Conservation (phyloP, 2,329 filamentous ascomycete species). For the Aspergillus novoparasiticus region DNA sequence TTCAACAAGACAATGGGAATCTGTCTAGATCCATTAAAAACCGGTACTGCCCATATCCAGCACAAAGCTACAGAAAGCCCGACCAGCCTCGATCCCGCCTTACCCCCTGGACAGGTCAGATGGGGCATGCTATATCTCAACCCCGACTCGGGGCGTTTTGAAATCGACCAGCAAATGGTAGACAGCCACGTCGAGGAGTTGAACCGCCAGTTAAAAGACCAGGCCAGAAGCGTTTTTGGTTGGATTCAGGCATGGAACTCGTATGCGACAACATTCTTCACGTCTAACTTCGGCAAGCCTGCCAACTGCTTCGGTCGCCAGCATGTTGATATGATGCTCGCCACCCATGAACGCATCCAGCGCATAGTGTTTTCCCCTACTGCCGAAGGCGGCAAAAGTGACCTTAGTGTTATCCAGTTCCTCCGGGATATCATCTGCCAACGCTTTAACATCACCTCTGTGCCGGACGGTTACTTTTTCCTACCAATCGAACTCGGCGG, state of each 20-base stretch:
- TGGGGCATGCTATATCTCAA: conserved; percentile 21
- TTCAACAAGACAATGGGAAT: conserved; percentile 16
- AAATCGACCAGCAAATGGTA: conserved; percentile 19
- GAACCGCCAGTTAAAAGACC: conserved; percentile 9
- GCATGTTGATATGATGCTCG: conserved; percentile 18
- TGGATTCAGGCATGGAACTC: conserved; percentile 21
- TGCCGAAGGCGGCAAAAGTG: not conserved
- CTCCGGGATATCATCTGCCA: conserved; percentile 12
- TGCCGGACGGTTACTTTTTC: conserved; percentile 17
- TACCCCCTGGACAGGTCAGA: conserved; percentile 12
- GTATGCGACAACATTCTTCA: conserved; percentile 18
- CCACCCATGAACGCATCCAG: conserved; percentile 16
- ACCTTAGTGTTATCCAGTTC: conserved; percentile 12
- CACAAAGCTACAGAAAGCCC: not conserved
- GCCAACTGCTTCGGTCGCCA: conserved; percentile 17
- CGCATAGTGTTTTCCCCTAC: conserved; percentile 7
- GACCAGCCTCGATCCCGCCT: not conserved
- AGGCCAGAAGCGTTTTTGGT: conserved; percentile 11
- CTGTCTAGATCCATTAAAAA: not conserved
- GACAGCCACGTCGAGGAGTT: conserved; percentile 10
- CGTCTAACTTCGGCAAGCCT: conserved; percentile 16
- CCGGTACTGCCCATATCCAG: conserved; percentile 7
- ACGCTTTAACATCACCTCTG: conserved; percentile 4
- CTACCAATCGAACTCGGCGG: conserved; percentile 18
- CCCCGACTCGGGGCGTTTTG: conserved; percentile 12